A percentile compares a stretch with the other conserved stretches of the same genome.
These are phyloP conservation scores for Boletellus emodensis DNA, from an alignment of 768 basidiomycete species.

Conservation along the genomic window DNA sequence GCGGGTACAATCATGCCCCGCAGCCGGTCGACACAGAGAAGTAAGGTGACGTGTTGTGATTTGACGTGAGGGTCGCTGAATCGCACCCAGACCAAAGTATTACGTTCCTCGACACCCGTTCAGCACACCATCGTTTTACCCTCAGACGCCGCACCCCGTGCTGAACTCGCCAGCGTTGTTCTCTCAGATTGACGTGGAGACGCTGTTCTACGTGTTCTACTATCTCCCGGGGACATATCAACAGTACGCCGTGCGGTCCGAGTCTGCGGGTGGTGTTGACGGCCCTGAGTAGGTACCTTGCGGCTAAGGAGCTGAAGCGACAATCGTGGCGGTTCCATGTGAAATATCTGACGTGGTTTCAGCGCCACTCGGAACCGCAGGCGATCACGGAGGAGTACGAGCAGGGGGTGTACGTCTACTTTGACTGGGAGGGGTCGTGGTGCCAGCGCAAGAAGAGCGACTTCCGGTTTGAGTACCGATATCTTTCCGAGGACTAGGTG, in stretches of 20 bases:
- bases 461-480: conserved; percentile 95
- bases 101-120: conserved; percentile 92
- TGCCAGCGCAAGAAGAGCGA: conserved; percentile 97
- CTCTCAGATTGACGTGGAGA: conserved; percentile 91
- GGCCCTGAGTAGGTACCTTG: conserved; percentile 64
- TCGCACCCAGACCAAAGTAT: conserved; percentile 79
- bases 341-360: conserved; percentile 99
- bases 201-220: conserved; percentile 98
- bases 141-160: conserved; percentile 78
- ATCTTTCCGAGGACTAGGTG: conserved; percentile 74
- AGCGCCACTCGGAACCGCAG: conserved; percentile 95
- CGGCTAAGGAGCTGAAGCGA: conserved; percentile 93
- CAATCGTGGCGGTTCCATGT: conserved; percentile 99
- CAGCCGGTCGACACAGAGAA: conserved; percentile 95
- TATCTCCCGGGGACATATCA: conserved; percentile 97
- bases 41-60: conserved; percentile 46
- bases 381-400: conserved; percentile 99
- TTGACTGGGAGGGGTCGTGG: conserved; percentile 99
- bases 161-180: conserved; percentile 83
- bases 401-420: conserved; percentile 98
- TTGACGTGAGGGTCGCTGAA: conserved; percentile 2
- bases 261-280: not conserved
- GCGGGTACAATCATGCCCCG: conserved; percentile 84
- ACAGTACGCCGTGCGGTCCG: conserved; percentile 51
- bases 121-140: conserved; percentile 90